phyloP scores from a whole-genome alignment of 139 green algal species.

The Tetraselmis chui region DNA sequence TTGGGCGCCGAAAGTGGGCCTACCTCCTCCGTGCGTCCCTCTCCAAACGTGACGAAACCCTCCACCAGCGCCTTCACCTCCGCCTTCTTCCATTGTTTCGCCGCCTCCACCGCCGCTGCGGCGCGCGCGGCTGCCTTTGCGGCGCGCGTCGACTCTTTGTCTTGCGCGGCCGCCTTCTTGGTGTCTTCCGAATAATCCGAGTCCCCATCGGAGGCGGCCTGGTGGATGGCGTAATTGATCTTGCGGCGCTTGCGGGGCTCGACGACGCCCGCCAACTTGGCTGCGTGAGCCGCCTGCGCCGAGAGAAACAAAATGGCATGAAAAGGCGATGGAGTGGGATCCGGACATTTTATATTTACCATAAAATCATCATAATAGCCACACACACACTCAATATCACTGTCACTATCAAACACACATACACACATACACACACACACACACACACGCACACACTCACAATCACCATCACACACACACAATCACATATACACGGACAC shows the following conservation, averaged over 20 bases:
- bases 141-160: not conserved
- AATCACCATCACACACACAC: no score
- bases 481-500: no score
- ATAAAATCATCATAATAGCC: no score
- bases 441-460: no score
- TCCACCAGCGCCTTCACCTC: constrained; percentile 44
- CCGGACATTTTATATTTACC: no score
- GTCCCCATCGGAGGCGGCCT: constrained; percentile 15
- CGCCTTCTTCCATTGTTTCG: constrained; percentile 20
- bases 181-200: not conserved
- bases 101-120: not conserved
- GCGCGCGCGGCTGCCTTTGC: not conserved
- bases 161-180: constrained; percentile 4
- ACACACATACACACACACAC: not conserved
- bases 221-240: constrained; percentile 40
- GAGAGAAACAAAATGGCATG: not conserved
- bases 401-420: no score
- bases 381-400: no score
- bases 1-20: constrained; percentile 3
- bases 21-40: constrained; percentile 22
- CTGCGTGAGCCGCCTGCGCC: constrained; percentile 2
- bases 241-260: constrained; percentile 33
- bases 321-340: no score
- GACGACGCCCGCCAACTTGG: constrained; percentile 2
- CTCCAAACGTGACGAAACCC: constrained; percentile 36